A percentile compares a stretch with the other conserved stretches of the same genome.
These are phyloP conservation scores for Verticillium klebahnii DNA, from an alignment of 2,329 filamentous ascomycete species.

Conservation along the genomic window DNA sequence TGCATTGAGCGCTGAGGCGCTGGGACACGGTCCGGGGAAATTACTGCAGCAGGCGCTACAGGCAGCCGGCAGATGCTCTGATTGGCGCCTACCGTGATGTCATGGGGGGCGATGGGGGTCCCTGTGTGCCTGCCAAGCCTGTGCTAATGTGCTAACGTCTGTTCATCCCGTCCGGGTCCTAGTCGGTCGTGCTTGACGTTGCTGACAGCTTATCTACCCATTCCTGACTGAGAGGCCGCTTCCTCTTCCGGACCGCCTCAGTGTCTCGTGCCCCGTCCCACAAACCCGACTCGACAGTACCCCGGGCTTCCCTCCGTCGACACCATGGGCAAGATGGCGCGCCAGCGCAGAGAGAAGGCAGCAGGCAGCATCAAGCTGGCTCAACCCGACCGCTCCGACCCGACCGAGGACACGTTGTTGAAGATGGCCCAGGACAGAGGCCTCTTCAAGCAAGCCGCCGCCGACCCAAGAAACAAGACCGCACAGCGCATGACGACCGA, in stretches of 20 bases:
- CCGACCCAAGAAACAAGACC: conserved; percentile 29
- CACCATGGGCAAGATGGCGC: conserved; percentile 27
- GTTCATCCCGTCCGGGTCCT: too few relatives aligned
- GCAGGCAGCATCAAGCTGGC: conserved; percentile 53
- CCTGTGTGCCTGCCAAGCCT: not conserved
- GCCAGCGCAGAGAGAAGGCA: conserved; percentile 43
- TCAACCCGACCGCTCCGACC: conserved; percentile 64
- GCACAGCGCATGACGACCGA: conserved; percentile 11
- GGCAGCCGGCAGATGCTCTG: not conserved
- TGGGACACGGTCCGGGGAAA: conserved; percentile 1
- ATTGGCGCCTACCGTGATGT: conserved; percentile 1
- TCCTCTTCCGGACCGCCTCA: not conserved
- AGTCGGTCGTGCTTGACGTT: not conserved
- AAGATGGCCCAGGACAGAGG: conserved; percentile 64
- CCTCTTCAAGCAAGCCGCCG: conserved; percentile 47
- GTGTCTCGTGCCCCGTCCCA: conserved; percentile 6
- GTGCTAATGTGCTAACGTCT: not conserved
- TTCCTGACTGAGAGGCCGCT: not conserved
- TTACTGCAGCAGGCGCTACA: not conserved
- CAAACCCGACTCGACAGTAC: conserved; percentile 21
- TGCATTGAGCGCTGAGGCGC: not conserved
- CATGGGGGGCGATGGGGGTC: conserved; percentile 2
- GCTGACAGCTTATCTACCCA: not conserved
- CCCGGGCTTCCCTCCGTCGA: not conserved
- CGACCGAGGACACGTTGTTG: conserved; percentile 63